phyloP scores from a whole-genome alignment of 192 early-diverging fungal genomes.

The Cetraspora pellucida region DNA sequence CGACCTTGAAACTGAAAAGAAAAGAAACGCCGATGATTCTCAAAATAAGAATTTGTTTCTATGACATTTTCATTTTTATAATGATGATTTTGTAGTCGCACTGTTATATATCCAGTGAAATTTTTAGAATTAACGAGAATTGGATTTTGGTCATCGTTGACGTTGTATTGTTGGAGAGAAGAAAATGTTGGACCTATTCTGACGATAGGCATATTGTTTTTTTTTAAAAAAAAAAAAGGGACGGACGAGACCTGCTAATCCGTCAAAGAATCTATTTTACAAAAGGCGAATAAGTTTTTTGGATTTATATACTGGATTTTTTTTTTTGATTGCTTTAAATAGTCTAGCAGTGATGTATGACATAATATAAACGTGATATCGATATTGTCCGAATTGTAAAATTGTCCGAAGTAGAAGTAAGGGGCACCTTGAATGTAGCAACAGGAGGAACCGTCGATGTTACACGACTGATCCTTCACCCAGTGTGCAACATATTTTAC shows the following conservation, averaged over 20 bases:
- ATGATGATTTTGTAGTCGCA: constrained; percentile 36
- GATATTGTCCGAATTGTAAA: too few species aligned
- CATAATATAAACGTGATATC: too few species aligned
- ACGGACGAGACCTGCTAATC: constrained; percentile 15
- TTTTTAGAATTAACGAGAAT: constrained; percentile 37
- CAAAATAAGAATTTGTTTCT: constrained; percentile 39
- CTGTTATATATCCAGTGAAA: constrained; percentile 43
- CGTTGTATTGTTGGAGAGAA: constrained; percentile 29
- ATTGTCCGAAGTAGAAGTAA: too few species aligned
- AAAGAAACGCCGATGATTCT: constrained; percentile 36
- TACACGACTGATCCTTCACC: too few species aligned
- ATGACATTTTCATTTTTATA: not conserved
- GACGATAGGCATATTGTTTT: constrained; percentile 31
- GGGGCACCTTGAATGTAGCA: too few species aligned
- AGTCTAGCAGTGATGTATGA: too few species aligned
- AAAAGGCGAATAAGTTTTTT: not conserved
- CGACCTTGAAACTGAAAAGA: constrained; percentile 49
- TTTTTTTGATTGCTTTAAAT: not conserved
- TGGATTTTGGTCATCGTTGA: constrained; percentile 39
- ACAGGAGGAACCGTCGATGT: too few species aligned
- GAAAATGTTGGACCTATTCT: constrained; percentile 33
- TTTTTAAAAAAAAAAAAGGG: not conserved
- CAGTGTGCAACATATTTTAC: too few species aligned
- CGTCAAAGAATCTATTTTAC: not conserved
- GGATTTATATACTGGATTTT: not conserved